Conservation (phyloP, 2,329 filamentous ascomycete species). For the Cadophora gregata region DNA sequence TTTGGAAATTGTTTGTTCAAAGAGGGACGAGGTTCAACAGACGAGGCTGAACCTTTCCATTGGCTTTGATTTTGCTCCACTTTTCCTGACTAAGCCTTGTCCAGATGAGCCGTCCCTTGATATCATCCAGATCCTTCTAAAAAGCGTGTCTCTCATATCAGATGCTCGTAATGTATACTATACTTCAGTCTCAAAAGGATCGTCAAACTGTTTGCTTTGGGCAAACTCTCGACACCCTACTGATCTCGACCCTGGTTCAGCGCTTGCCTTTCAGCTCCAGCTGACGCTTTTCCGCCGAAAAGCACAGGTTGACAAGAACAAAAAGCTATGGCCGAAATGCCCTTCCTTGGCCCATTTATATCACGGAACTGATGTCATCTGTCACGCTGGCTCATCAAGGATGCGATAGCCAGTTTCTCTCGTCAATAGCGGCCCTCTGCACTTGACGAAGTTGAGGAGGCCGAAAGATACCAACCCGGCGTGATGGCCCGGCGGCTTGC, state of each 20-base stretch:
- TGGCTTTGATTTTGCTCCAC: neutral
- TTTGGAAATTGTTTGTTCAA: neutral
- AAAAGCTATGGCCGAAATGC: neutral
- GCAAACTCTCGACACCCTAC: neutral
- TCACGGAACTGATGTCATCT: neutral
- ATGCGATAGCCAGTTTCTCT: neutral
- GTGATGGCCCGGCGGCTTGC: too few relatives aligned
- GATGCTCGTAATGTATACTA: neutral
- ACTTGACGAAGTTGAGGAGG: neutral
- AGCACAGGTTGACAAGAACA: neutral
- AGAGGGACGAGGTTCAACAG: neutral
- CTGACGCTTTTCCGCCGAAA: neutral
- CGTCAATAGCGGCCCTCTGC: neutral
- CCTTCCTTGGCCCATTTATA: neutral
- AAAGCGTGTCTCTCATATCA: neutral
- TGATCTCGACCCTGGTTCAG: too few relatives aligned
- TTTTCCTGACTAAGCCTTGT: neutral
- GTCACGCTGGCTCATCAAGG: neutral
- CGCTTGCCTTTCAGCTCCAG: too few relatives aligned
- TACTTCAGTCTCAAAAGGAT: neutral
- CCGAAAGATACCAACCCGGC: neutral
- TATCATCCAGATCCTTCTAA: neutral
- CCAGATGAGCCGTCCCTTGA: neutral
- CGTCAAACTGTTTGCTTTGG: neutral
- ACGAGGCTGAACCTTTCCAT: constrained; percentile 16